Evolutionary conservation across 805 yeast genomes (phyloP).

Genomic region (Debaryomyces tyrocola): DNA sequence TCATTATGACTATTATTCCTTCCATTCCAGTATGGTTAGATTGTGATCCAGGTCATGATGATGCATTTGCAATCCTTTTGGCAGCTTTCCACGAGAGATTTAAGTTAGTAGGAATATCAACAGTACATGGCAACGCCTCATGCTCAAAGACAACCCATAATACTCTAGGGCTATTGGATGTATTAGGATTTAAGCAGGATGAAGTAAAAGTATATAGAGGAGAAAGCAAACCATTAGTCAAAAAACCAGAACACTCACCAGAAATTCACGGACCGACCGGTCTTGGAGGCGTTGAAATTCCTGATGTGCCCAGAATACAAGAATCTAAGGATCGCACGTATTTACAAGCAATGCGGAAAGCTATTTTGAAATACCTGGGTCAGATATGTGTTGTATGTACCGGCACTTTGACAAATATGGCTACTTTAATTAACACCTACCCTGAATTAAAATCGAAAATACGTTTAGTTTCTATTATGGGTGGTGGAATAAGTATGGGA

Average conservation of each 20-base stretch:
- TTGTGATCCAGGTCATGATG: constrained; percentile 94
- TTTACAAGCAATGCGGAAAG: constrained; percentile 37
- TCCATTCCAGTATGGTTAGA: constrained; percentile 75
- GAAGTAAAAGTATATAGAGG: constrained; percentile 70
- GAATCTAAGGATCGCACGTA: constrained; percentile 22
- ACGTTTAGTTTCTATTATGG: constrained; percentile 67
- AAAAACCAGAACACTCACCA: constrained; percentile 52
- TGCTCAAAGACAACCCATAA: constrained; percentile 66
- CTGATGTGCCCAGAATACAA: constrained; percentile 47
- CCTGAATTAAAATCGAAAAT: constrained; percentile 56
- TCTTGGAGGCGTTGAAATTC: constrained; percentile 65
- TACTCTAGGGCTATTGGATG: constrained; percentile 67
- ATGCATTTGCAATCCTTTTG: constrained; percentile 70
- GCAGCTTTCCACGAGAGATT: constrained; percentile 60
- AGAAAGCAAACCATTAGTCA: constrained; percentile 53
- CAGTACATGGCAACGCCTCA: constrained; percentile 73
- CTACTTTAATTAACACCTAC: constrained; percentile 50
- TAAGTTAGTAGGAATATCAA: constrained; percentile 67
- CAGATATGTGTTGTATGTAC: constrained; percentile 66
- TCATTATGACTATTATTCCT: constrained; percentile 7
- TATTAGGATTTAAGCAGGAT: constrained; percentile 39
- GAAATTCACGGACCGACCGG: constrained; percentile 76
- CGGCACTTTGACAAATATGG: constrained; percentile 76
- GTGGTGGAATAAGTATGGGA: constrained; percentile 61
- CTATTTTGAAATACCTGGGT: constrained; percentile 44